Evolutionary conservation across 2,329 filamentous ascomycete genomes (phyloP).

Genomic region (Pseudogymnoascus sp.): DNA sequence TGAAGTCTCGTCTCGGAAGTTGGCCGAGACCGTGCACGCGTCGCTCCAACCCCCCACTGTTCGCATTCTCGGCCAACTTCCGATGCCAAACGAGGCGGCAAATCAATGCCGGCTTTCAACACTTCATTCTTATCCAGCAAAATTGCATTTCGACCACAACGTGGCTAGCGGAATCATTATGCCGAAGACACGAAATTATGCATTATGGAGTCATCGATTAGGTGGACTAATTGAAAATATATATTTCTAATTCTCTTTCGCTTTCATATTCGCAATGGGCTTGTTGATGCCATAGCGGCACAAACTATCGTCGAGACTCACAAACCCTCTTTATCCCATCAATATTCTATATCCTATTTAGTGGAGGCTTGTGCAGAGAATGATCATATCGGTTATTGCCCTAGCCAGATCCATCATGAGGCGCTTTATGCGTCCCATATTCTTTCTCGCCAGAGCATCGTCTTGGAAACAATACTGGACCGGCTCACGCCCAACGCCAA

Average conservation of each 20-base stretch:
- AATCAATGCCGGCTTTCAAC: not conserved
- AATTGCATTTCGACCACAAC: not conserved
- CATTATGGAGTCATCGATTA: not conserved
- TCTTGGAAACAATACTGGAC: slow-evolving; percentile 4
- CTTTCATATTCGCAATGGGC: not conserved
- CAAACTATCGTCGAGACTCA: not conserved
- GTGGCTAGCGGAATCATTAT: not conserved
- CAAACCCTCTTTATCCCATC: not conserved
- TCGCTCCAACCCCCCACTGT: not conserved
- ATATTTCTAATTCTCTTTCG: not conserved
- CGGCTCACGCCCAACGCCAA: not conserved
- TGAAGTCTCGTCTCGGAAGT: slow-evolving; percentile 9
- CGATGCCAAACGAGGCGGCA: slow-evolving; percentile 1
- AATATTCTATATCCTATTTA: not conserved
- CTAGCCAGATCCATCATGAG: slow-evolving; percentile 4
- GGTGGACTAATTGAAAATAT: not conserved
- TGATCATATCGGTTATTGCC: slow-evolving; percentile 1
- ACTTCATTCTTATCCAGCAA: not conserved
- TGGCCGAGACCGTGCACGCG: slow-evolving; percentile 4
- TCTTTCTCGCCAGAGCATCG: not conserved
- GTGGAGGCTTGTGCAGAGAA: not conserved
- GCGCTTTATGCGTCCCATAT: slow-evolving; percentile 2
- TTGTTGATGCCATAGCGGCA: not conserved
- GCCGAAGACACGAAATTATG: not conserved
- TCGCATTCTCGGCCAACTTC: slow-evolving; percentile 5